A percentile compares a stretch with the other conserved stretches of the same genome.
These are phyloP conservation scores for Angomonas desouzai DNA, from an alignment of 208 protist species.

Conservation along the genomic window DNA sequence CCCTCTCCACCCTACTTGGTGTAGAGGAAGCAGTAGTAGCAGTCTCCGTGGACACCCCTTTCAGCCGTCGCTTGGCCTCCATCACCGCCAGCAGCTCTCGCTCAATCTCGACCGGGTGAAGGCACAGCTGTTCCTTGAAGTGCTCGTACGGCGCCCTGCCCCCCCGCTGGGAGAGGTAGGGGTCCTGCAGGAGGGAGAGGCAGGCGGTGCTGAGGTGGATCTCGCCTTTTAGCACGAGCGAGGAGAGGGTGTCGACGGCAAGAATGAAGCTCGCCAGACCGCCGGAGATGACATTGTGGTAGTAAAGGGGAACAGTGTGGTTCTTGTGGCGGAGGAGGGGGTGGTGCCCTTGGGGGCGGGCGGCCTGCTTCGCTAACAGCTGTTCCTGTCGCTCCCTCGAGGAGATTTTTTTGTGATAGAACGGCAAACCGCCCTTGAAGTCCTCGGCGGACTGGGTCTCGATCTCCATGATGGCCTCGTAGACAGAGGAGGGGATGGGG, in stretches of 20 bases:
- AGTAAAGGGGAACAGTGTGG: not conserved
- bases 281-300: constrained; percentile 55
- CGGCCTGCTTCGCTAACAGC: not conserved
- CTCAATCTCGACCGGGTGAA: constrained; percentile 49
- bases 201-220: constrained; percentile 63
- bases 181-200: constrained; percentile 57
- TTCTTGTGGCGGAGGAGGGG: not conserved
- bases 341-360: not conserved
- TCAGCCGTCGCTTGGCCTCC: constrained; percentile 35
- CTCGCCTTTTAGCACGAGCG: constrained; percentile 51
- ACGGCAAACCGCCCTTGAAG: not conserved
- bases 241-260: constrained; percentile 57
- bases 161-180: constrained; percentile 11
- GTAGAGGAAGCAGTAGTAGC: constrained; percentile 8
- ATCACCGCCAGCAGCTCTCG: constrained; percentile 53
- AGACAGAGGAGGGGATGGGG: not conserved
- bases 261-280: constrained; percentile 56
- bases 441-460: not conserved
- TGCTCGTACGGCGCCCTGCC: not conserved
- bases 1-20: not conserved
- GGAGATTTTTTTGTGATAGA: constrained; percentile 1
- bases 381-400: not conserved
- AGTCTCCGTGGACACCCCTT: constrained; percentile 12
- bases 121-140: constrained; percentile 23
- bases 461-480: not conserved